Conservation (phyloP, 306 rosid species). For the Dalbergia cochinchinensis region DNA sequence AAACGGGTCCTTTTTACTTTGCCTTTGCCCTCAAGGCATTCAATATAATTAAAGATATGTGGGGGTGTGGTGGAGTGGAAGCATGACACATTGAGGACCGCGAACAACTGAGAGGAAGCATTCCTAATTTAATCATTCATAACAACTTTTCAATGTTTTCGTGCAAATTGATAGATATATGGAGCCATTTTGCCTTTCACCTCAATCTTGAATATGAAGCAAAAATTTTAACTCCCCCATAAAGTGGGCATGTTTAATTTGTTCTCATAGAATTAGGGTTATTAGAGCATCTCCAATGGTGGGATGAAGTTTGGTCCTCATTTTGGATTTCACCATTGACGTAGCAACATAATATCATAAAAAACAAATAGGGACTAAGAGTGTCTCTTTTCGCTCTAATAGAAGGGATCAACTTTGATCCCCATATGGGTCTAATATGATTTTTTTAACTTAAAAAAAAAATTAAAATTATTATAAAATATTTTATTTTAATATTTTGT, state of each 20-base stretch:
- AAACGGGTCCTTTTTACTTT: not conserved
- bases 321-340: too few species aligned
- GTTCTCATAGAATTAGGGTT: conserved; percentile 13
- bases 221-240: conserved; percentile 17
- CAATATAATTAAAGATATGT: conserved; percentile 30
- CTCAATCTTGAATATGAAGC: conserved; percentile 38
- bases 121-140: conserved; percentile 48
- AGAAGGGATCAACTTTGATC: too few species aligned
- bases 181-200: conserved; percentile 34
- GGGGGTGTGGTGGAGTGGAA: conserved; percentile 38
- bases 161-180: conserved; percentile 45
- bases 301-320: too few species aligned
- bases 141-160: conserved; percentile 38
- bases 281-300: too few species aligned
- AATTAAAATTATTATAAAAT: too few species aligned
- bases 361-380: too few species aligned
- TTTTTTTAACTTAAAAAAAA: too few species aligned
- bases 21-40: conserved; percentile 44
- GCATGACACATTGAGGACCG: conserved; percentile 44
- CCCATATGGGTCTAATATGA: too few species aligned
- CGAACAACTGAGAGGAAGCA: conserved; percentile 5
- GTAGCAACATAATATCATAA: too few species aligned
- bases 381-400: too few species aligned
- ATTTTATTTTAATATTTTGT: too few species aligned
- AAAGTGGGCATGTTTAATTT: conserved; percentile 12